phyloP scores from a whole-genome alignment of 371 early-diverging fungal genomes.

The Capniomyces stellatus region DNA sequence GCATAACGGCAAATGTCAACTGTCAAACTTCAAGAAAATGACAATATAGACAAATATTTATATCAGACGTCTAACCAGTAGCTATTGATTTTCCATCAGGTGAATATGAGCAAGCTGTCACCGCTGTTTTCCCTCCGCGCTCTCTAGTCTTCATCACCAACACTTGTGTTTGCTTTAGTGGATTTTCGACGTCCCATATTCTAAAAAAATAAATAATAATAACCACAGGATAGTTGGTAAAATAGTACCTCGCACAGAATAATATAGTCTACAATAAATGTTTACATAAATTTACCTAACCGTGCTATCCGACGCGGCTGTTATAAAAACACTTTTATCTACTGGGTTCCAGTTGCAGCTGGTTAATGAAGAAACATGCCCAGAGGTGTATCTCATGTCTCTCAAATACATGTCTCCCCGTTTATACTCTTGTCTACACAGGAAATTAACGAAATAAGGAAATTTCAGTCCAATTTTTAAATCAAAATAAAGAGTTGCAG shows the following conservation, averaged over 20 bases:
- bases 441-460: too few species aligned
- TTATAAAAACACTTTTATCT: slow-evolving; percentile 44
- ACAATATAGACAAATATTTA: slow-evolving; percentile 9
- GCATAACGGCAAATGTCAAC: too few species aligned
- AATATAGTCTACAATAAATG: not conserved
- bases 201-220: too few species aligned
- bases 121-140: slow-evolving; percentile 28
- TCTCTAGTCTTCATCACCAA: slow-evolving; percentile 54
- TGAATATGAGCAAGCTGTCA: slow-evolving; percentile 15
- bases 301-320: slow-evolving; percentile 69
- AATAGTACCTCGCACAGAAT: too few species aligned
- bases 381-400: slow-evolving; percentile 69
- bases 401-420: slow-evolving; percentile 90
- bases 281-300: slow-evolving; percentile 29
- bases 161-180: slow-evolving; percentile 50
- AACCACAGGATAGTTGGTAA: too few species aligned
- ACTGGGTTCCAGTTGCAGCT: slow-evolving; percentile 65
- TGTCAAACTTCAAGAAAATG: too few species aligned
- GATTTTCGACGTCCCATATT: slow-evolving; percentile 69
- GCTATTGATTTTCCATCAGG: slow-evolving; percentile 6
- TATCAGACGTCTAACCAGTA: not conserved
- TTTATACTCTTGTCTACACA: slow-evolving; percentile 42
- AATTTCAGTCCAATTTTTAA: not conserved
- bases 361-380: slow-evolving; percentile 73
- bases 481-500: not conserved